These are phyloP conservation scores for Lycium ferocissimum DNA, from an alignment of 257 asterid species.

Conservation along the genomic window DNA sequence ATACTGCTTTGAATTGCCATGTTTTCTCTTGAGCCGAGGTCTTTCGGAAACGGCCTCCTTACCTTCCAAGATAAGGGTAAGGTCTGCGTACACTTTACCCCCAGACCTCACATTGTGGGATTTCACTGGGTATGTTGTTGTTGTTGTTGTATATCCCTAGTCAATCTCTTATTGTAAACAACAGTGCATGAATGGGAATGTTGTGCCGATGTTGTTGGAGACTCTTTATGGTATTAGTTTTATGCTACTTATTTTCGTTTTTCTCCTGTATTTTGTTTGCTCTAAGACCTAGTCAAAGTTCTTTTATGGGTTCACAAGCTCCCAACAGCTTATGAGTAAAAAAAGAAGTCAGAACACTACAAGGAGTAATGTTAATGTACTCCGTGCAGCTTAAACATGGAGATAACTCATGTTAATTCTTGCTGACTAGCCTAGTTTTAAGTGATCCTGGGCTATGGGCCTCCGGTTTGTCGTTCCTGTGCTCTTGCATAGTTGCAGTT, in stretches of 20 bases:
- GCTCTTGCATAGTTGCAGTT: background rate
- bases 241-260: too few relatives aligned
- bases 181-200: too few relatives aligned
- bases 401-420: background rate
- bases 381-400: background rate
- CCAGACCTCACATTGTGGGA: too few relatives aligned
- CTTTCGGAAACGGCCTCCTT: too few relatives aligned
- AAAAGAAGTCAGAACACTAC: background rate
- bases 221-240: too few relatives aligned
- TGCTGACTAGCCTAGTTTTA: background rate
- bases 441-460: background rate
- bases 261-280: too few relatives aligned
- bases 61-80: too few relatives aligned
- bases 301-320: background rate
- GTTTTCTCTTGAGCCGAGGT: too few relatives aligned
- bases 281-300: background rate
- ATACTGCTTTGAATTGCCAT: too few relatives aligned
- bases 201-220: too few relatives aligned
- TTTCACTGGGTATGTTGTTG: too few relatives aligned
- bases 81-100: too few relatives aligned
- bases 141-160: background rate
- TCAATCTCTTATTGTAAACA: background rate
- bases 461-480: background rate
- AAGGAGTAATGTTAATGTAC: background rate
- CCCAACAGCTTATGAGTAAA: background rate